Base-by-base conservation (phyloP, 2,329 filamentous ascomycete species). In the Zarea fungicola region DNA sequence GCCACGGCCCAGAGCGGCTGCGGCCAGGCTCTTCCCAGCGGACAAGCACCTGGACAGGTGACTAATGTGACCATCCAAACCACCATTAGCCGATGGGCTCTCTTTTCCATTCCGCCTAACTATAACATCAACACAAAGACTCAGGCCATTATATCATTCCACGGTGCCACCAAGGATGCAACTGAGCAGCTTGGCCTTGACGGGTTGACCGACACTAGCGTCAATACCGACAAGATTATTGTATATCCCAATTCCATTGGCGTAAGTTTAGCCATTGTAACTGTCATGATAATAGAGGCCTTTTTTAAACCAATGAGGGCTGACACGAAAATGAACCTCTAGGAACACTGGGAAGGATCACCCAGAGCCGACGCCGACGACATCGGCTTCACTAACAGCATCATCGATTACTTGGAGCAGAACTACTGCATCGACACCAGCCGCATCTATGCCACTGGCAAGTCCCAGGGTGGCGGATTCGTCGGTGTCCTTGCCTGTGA, bases 241-340 rank as follows among this genome's bases (percentile, higher is more conserved):
- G 63, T 74, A 3, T 76, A 75, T 54, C 72, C 71, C 1, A 67
- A 74, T 42, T 72, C 70, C 1, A 54, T 70, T 4, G 57, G 65
- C 21, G 66, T 67, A 53, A 52, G 51, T 48, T 26, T n/a, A n/a
- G 23, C 34, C n/a, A n/a, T 26, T 19, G n/a, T 6, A 4, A 4
- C 11, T 8, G 3, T 14, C 66, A 62, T 58, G 64, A 5, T 60
- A 54, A 4, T 36, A 21, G n/a, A 10, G n/a, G n/a, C n/a, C n/a
- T 18, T 4, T 28, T 6, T 22, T n/a, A n/a, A n/a, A n/a, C n/a
- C n/a, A n/a, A n/a, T n/a, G n/a, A n/a, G n/a, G n/a, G 18, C 44
- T 47, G 22, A 32, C 9, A 2, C 7, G 4, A 19, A 7, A 2
- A 28, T 39, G 44, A 11, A 40, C 6, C 18, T 23, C 23, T n/a